Evolutionary conservation across 306 rosid species (phyloP).

Genomic region (Vigna angularis): DNA sequence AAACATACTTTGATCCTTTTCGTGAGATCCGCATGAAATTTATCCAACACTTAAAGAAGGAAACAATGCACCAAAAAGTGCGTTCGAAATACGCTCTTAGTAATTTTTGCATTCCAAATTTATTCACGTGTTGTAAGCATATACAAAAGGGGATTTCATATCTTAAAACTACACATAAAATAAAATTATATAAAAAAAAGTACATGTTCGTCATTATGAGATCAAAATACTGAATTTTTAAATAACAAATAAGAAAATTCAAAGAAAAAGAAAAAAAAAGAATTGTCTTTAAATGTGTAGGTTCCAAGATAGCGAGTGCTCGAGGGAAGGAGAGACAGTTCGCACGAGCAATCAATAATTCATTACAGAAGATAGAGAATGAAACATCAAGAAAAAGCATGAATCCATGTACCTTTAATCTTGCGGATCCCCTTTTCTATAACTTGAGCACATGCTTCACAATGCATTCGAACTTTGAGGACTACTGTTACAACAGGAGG

Average conservation of each 20-base stretch:
- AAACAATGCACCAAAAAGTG: background rate
- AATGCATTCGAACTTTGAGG: slow-evolving; percentile 81
- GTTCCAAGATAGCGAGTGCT: slow-evolving; percentile 6
- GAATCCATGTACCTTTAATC: slow-evolving; percentile 71
- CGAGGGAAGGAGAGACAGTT: slow-evolving; percentile 21
- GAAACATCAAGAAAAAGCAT: background rate
- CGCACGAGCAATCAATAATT: slow-evolving; percentile 22
- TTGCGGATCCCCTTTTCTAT: slow-evolving; percentile 74
- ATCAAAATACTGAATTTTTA: too few relatives aligned
- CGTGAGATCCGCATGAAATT: background rate
- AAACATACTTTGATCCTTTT: background rate
- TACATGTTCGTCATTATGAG: background rate
- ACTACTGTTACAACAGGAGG: slow-evolving; percentile 71
- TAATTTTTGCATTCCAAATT: slow-evolving; percentile 1
- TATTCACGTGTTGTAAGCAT: background rate
- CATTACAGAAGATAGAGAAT: background rate
- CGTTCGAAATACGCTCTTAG: background rate
- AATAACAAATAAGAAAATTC: too few relatives aligned
- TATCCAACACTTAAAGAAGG: background rate
- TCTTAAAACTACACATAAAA: too few relatives aligned
- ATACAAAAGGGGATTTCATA: too few relatives aligned
- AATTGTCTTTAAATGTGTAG: background rate
- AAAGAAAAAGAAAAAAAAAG: background rate
- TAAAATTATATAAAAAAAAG: too few relatives aligned
- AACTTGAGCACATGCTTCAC: slow-evolving; percentile 92